Percentiles rank a stretch among this genome's conserved stretches.
phyloP scores from a whole-genome alignment of 768 basidiomycete genomes.

The Tulasnella sp. region DNA sequence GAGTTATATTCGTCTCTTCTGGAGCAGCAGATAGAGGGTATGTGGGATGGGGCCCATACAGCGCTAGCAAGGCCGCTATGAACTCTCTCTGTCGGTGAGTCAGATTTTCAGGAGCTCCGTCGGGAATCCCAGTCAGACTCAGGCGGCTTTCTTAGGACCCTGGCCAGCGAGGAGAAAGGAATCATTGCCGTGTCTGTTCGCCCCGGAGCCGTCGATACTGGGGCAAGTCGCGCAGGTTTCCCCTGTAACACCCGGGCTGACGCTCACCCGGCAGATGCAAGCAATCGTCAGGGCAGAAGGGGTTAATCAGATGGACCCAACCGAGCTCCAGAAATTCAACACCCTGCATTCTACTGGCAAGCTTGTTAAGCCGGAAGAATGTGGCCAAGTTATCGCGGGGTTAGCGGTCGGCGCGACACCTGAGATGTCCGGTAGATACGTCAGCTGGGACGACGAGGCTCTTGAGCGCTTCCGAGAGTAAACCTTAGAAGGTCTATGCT shows the following conservation, averaged over 20 bases:
- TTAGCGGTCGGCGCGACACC: constrained; percentile 58
- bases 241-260: neutral
- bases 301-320: constrained; percentile 42
- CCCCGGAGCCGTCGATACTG: constrained; percentile 83
- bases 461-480: neutral
- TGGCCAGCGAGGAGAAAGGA: constrained; percentile 75
- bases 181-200: constrained; percentile 69
- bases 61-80: constrained; percentile 80
- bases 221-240: constrained; percentile 41
- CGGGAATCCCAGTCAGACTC: constrained; percentile 17
- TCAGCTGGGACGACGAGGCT: constrained; percentile 67
- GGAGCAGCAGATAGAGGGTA: constrained; percentile 66
- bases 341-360: constrained; percentile 53
- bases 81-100: constrained; percentile 70
- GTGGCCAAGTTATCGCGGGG: constrained; percentile 71
- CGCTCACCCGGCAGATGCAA: constrained; percentile 56
- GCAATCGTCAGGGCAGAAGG: constrained; percentile 44
- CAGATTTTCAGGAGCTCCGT: neutral
- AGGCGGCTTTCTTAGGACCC: constrained; percentile 44
- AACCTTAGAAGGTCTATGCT: neutral
- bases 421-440: constrained; percentile 63
- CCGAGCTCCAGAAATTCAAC: constrained; percentile 52
- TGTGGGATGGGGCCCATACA: constrained; percentile 74
- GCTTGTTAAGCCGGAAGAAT: constrained; percentile 65
- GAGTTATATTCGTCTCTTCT: constrained; percentile 75